phyloP scores from a whole-genome alignment of 1,139 yeast genomes.

The Nakaseomyces kungkrabaensis region DNA sequence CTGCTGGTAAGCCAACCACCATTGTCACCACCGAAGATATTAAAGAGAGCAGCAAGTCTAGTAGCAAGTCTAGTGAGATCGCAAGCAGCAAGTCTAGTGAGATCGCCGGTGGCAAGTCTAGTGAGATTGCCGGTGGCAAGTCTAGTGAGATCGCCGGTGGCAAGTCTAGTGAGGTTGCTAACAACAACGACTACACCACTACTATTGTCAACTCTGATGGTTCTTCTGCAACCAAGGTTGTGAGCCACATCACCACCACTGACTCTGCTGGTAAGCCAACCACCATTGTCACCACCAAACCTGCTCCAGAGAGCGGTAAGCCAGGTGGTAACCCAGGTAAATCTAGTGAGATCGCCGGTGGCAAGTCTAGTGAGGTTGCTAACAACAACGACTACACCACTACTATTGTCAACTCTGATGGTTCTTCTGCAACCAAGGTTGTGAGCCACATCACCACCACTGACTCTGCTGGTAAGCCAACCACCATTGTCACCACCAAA shows the following conservation, averaged over 20 bases:
- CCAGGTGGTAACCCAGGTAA: neutral
- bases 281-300: neutral
- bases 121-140: neutral
- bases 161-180: neutral
- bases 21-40: neutral
- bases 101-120: neutral
- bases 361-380: neutral
- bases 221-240: neutral
- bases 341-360: neutral
- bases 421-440: neutral
- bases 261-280: neutral
- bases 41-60: neutral
- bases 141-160: neutral
- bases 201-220: neutral
- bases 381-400: neutral
- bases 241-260: conserved; percentile 1
- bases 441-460: conserved; percentile 1
- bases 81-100: neutral
- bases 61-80: neutral
- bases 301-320: too few relatives aligned
- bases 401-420: neutral
- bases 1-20: neutral
- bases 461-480: neutral
- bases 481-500: neutral
- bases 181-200: neutral